Evolutionary conservation across 148 eudicot species (phyloP), one percentile per base, ranked within the genome.

Genomic region (Camellia japonica): DNA sequence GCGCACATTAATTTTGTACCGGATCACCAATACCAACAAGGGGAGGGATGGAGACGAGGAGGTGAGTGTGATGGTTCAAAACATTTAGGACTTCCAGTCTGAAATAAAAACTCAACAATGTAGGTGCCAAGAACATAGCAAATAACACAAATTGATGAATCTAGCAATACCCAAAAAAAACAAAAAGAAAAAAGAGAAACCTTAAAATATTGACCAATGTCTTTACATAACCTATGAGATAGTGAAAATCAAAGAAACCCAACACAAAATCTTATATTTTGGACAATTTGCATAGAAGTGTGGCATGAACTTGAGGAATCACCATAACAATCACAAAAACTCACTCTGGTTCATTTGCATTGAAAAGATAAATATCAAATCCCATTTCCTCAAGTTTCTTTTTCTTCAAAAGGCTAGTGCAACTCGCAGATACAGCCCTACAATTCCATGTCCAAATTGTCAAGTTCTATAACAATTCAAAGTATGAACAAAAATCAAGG

Each of bases 391-490:
- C 87, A 52, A 95, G 91, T 74, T 86, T 86, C 74, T 71, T 82
- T 87, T 91, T 91, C 93, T 93, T 93, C 41, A 58, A 58, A 46
- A 81, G 47, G 84, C 87, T 88, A 43, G 90, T 91, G 84, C 98
- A 95, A 64, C 94, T 95, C 69, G 96, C 98, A 44, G 87, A 83
- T 68, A 93, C 89, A 75, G 51, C 82, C 97, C 98, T 93, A 80
- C 58, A 82, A 47, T 52, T 23, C 80, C 44, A 43, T 71, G 3
- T 8, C 55, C 14, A 44, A 46, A 49, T 46, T 30, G 23, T 77
- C 19, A 62, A 63, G 15, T 47, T 62, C 44, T 6, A 76, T 16
- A 19, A 14, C 41, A 71, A 62, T n/a, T 75, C 43, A 76, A 76
- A 49, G 18, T 46, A 13, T 14, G 6, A 6, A 14, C 20, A 44